phyloP scores from a whole-genome alignment of 805 yeast genomes.

The Ascoidea rubescens region DNA sequence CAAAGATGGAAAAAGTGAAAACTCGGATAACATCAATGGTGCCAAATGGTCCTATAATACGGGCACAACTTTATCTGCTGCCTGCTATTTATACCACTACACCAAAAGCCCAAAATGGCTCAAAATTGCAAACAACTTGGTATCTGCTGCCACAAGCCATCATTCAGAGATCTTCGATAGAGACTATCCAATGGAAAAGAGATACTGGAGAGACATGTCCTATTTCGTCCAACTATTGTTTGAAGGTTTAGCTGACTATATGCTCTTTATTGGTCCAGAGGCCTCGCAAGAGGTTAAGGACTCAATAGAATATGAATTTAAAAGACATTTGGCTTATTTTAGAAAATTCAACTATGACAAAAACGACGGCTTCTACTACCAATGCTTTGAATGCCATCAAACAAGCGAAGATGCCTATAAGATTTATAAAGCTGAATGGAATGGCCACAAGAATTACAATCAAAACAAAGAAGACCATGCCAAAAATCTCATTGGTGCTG shows the following conservation, averaged over 20 bases:
- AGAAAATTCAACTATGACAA: too few relatives aligned
- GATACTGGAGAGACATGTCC: constrained; percentile 53
- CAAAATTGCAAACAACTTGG: constrained; percentile 19
- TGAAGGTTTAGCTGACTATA: constrained; percentile 55
- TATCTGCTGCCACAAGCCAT: constrained; percentile 44
- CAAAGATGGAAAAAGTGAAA: constrained; percentile 39
- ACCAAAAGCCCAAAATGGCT: constrained; percentile 41
- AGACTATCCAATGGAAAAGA: constrained; percentile 33
- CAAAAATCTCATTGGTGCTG: too few relatives aligned
- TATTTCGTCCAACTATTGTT: constrained; percentile 50
- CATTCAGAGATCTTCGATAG: constrained; percentile 46
- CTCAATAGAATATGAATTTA: too few relatives aligned
- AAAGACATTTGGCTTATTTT: too few relatives aligned
- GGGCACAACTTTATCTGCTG: constrained; percentile 49
- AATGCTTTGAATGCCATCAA: too few relatives aligned
- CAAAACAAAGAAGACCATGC: too few relatives aligned
- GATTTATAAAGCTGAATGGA: too few relatives aligned
- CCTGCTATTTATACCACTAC: constrained; percentile 31
- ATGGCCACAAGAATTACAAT: too few relatives aligned
- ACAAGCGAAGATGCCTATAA: too few relatives aligned
- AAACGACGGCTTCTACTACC: too few relatives aligned
- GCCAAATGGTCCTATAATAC: constrained; percentile 56
- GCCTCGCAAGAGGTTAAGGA: too few relatives aligned
- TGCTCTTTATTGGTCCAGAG: too few relatives aligned
- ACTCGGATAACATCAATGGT: constrained; percentile 27